Percentiles rank a stretch among this genome's conserved stretches.
Evolutionary conservation across 75 land plant genomes (phyloP).

Genomic region (Cryptomeria japonica): DNA sequence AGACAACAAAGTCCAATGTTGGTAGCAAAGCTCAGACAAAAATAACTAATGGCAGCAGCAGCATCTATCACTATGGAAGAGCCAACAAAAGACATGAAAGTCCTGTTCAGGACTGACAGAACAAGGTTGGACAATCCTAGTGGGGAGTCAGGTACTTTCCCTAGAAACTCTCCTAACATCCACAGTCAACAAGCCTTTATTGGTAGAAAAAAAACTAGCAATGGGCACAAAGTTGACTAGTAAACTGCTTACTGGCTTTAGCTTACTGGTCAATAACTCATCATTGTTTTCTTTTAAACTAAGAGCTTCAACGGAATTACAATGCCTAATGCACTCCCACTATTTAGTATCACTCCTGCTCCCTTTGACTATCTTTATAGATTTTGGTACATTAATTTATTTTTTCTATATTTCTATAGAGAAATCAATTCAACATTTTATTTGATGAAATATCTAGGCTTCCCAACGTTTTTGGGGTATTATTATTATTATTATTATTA

Average conservation of each 20-base stretch:
- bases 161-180: not conserved
- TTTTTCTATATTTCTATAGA: not conserved
- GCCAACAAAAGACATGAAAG: not conserved
- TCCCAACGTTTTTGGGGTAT: no score
- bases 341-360: not conserved
- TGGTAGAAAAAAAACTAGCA: not conserved
- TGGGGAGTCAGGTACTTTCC: not conserved
- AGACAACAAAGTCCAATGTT: not conserved
- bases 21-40: not conserved
- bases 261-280: not conserved
- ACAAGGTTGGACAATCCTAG: not conserved
- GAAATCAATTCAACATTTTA: not conserved
- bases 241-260: not conserved
- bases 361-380: not conserved
- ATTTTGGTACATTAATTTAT: not conserved
- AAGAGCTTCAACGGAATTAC: not conserved
- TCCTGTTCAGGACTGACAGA: not conserved
- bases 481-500: no score
- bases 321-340: not conserved
- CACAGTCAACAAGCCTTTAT: not conserved
- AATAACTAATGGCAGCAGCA: not conserved
- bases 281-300: not conserved
- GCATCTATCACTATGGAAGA: not conserved
- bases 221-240: not conserved
- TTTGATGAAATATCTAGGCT: no score